Conservation (phyloP, 805 yeast species). For the Debaryomyces tyrocola region DNA sequence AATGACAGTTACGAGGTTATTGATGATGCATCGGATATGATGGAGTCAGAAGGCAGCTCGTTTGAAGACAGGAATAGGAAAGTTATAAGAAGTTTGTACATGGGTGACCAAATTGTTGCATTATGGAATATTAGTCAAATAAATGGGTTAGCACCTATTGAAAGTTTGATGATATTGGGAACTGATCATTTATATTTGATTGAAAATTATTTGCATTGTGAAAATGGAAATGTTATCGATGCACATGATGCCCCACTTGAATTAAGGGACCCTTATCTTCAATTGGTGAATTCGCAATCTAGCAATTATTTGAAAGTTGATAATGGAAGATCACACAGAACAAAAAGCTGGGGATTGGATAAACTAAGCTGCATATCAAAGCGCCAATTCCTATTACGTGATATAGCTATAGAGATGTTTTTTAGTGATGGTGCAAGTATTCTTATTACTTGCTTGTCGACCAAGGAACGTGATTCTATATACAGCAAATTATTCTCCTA, state of each 20-base stretch:
- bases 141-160: slow-evolving; percentile 73
- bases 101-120: slow-evolving; percentile 69
- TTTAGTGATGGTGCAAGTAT: slow-evolving; percentile 72
- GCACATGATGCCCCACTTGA: slow-evolving; percentile 62
- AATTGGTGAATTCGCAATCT: slow-evolving; percentile 56
- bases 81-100: slow-evolving; percentile 64
- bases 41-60: slow-evolving; percentile 11
- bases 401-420: slow-evolving; percentile 77
- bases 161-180: slow-evolving; percentile 74
- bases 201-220: slow-evolving; percentile 63
- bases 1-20: slow-evolving; percentile 45
- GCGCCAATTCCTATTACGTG: slow-evolving; percentile 73
- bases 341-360: slow-evolving; percentile 59
- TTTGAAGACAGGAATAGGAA: slow-evolving; percentile 73
- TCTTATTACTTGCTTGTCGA: slow-evolving; percentile 61
- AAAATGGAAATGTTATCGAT: slow-evolving; percentile 56
- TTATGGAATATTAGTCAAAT: slow-evolving; percentile 77
- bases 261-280: slow-evolving; percentile 67
- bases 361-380: slow-evolving; percentile 66
- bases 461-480: slow-evolving; percentile 55
- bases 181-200: slow-evolving; percentile 62
- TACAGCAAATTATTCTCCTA: slow-evolving; percentile 48
- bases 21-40: slow-evolving; percentile 32
- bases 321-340: slow-evolving; percentile 39
- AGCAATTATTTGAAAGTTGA: slow-evolving; percentile 22